Evolutionary conservation across 164 flowering plant species (phyloP), one percentile per base, ranked within the genome.

Genomic region (Amborella trichopoda): DNA sequence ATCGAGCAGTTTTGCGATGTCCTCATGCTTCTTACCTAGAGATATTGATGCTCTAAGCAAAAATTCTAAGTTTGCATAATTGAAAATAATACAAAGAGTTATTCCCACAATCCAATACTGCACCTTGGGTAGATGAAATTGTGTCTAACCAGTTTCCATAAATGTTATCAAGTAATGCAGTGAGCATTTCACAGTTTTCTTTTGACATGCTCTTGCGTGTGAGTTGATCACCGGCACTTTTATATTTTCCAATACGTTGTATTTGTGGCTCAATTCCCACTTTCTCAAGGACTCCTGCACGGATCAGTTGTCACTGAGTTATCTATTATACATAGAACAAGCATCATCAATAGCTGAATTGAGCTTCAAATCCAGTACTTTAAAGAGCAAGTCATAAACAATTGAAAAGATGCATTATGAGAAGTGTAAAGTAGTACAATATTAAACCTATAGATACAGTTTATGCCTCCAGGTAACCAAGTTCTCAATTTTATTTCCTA

Each of bases 221-320:
- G 16, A 86, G 84, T 66, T 77, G 89, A 70, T 90, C 98, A 6
- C 95, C 98, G n/a, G 82, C 81, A 74, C 94, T 90, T 73, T 90
- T 90, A 42, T 83, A 90, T 66, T 86, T 90, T 26, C 98, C 98
- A 66, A 90, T 81, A 55, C 89, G 68, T 61, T 83, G 62, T 17
- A 86, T 71, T 70, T 85, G 89, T 25, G 98, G 91, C 60, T 86
- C 80, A 65, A 90, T 62, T 47, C 98, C 95, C 18, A 76, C 68
- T 59, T 83, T 83, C 70, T 90, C 95, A 44, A 90, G 58, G 40
- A 80, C 64, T 58, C 98, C 98, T 90, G 72, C 58, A 70, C 9
- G 34, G 14, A 30, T 30, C 34, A 30, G 34, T 30, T 8, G 11
- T 14, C 34, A 8, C 14, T 30, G 34, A 30, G 9, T 14, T 30